phyloP scores from a whole-genome alignment of 495 filamentous ascomycete species.

The Podospora pseudoanserina region DNA sequence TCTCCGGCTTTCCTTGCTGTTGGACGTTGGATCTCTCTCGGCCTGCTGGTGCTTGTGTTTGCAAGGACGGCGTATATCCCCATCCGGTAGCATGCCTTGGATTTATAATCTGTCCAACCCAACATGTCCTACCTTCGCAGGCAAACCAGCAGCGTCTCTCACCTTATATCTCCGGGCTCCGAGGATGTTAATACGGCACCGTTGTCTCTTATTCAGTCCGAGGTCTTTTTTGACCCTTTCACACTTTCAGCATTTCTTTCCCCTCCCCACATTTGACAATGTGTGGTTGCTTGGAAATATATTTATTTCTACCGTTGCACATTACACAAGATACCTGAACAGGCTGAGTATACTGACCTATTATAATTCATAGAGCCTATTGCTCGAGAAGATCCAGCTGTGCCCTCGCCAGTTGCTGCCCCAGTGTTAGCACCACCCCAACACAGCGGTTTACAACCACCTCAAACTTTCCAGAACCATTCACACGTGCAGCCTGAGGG shows the following conservation, averaged over 20 bases:
- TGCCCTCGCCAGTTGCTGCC: constrained; percentile 18
- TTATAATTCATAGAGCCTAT: constrained; percentile 24
- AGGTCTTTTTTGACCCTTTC: background rate
- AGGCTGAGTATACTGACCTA: constrained; percentile 20
- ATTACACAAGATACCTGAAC: background rate
- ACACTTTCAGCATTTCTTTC: background rate
- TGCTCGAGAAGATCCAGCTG: constrained; percentile 24
- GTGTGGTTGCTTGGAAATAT: background rate
- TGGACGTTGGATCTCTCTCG: background rate
- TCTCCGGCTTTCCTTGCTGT: background rate
- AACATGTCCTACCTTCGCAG: constrained; percentile 4
- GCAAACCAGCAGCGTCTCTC: background rate
- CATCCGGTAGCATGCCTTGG: constrained; percentile 3
- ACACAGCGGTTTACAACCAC: constrained; percentile 20
- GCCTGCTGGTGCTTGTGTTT: background rate
- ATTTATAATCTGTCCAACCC: constrained; percentile 21
- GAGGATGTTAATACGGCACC: constrained; percentile 8
- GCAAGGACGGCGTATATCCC: background rate
- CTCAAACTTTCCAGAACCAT: constrained; percentile 16
- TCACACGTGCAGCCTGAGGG: constrained; percentile 22
- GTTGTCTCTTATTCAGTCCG: background rate
- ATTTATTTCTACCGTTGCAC: background rate
- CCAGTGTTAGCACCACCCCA: constrained; percentile 23
- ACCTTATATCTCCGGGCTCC: constrained; percentile 6
- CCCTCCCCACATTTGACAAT: background rate